Conservation (phyloP, 2,329 filamentous ascomycete genomes). For the Seiridium cupressi region DNA sequence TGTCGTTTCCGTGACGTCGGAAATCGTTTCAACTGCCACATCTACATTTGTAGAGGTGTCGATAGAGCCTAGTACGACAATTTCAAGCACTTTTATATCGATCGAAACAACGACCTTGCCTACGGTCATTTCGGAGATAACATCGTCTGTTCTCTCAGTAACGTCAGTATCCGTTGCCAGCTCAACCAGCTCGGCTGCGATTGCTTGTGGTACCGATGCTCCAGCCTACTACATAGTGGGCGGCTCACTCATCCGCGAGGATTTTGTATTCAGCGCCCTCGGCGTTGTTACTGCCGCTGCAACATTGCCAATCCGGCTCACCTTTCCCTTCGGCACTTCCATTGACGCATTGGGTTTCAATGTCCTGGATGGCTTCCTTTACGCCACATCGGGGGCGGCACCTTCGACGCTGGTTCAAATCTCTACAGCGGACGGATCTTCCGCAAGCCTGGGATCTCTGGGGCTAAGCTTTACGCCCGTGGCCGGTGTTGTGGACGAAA, state of each 20-base stretch:
- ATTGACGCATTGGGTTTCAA: background rate
- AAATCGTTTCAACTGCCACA: too few species aligned
- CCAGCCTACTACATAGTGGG: slow-evolving; percentile 1
- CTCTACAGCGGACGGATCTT: background rate
- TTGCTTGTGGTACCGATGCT: background rate
- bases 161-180: background rate
- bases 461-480: background rate
- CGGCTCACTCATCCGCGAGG: background rate
- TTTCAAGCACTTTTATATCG: too few species aligned
- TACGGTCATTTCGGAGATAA: background rate
- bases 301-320: background rate
- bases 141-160: background rate
- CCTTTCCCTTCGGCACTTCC: background rate
- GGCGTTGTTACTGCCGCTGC: background rate
- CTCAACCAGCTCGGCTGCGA: background rate
- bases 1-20: too few species aligned
- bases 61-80: too few species aligned
- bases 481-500: background rate
- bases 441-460: background rate
- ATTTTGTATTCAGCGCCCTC: background rate
- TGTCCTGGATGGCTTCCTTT: background rate
- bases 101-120: background rate
- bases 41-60: too few species aligned
- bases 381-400: background rate
- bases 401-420: background rate